These are phyloP conservation scores for Solioccasus polychromus DNA, from an alignment of 768 basidiomycete species.

Conservation along the genomic window DNA sequence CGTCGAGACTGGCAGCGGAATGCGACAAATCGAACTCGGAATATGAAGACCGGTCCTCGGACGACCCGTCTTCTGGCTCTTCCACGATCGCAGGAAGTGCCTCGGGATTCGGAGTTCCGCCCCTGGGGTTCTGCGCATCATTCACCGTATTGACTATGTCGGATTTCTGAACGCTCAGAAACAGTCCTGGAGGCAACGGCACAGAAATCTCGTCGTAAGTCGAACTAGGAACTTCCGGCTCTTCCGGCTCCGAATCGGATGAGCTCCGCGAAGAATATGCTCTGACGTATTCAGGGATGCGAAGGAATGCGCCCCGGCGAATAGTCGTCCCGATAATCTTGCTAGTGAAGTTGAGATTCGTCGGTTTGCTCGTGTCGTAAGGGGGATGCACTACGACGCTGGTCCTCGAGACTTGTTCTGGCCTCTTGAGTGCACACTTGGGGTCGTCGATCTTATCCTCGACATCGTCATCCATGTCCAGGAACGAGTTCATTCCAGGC, in stretches of 20 bases:
- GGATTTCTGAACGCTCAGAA: too few relatives aligned
- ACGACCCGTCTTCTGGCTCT: too few relatives aligned
- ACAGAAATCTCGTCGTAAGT: slow-evolving; percentile 7
- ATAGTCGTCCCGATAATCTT: slow-evolving; percentile 13
- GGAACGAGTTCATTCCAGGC: slow-evolving; percentile 14
- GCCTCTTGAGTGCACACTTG: slow-evolving; percentile 3
- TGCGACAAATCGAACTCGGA: too few relatives aligned
- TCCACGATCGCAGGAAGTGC: too few relatives aligned
- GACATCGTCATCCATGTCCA: slow-evolving; percentile 4
- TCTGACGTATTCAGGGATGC: neutral
- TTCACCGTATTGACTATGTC: too few relatives aligned
- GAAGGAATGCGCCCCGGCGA: slow-evolving; percentile 12
- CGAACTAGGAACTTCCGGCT: too few relatives aligned
- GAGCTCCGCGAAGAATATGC: neutral
- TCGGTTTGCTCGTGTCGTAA: slow-evolving; percentile 9
- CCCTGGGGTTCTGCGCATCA: too few relatives aligned
- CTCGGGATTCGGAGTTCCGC: too few relatives aligned
- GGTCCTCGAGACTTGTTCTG: neutral
- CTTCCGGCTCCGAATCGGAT: too few relatives aligned
- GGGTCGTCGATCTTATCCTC: neutral
- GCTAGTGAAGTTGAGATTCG: neutral
- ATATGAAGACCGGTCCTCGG: too few relatives aligned
- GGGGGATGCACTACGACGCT: slow-evolving; percentile 4
- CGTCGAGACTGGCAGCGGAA: too few relatives aligned
- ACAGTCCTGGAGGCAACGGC: too few relatives aligned